Evolutionary conservation across 2,329 filamentous ascomycete genomes (phyloP).

Genomic region (Cladosporium austrohemisphaericum): DNA sequence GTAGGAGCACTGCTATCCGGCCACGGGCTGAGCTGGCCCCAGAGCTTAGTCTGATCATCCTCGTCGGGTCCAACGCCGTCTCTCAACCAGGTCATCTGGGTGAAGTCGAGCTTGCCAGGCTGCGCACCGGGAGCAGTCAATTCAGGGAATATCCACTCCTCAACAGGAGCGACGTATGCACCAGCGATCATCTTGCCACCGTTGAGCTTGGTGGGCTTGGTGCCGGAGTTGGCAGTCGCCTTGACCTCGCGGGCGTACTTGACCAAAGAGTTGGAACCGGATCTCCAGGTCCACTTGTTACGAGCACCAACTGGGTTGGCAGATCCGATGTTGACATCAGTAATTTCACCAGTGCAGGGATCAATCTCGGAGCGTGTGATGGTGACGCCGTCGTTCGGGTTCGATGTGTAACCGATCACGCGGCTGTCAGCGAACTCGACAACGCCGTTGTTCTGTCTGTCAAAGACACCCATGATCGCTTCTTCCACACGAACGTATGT

Average conservation of each 20-base stretch:
- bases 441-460: slow-evolving; percentile 29
- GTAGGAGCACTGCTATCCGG: slow-evolving; percentile 31
- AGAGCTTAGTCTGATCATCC: slow-evolving; percentile 32
- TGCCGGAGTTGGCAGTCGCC: slow-evolving; percentile 34
- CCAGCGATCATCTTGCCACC: slow-evolving; percentile 37
- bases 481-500: slow-evolving; percentile 44
- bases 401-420: slow-evolving; percentile 39
- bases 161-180: slow-evolving; percentile 40
- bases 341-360: slow-evolving; percentile 41
- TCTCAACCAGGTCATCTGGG: slow-evolving; percentile 31
- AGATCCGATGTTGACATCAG: slow-evolving; percentile 34
- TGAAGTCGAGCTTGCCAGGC: slow-evolving; percentile 35
- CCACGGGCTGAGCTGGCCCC: slow-evolving; percentile 39
- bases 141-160: slow-evolving; percentile 45
- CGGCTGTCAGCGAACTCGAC: slow-evolving; percentile 35
- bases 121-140: slow-evolving; percentile 36
- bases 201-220: slow-evolving; percentile 34
- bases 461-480: slow-evolving; percentile 39
- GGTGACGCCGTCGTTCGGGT: slow-evolving; percentile 33
- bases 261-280: slow-evolving; percentile 26
- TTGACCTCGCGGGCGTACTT: slow-evolving; percentile 43
- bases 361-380: slow-evolving; percentile 42
- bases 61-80: slow-evolving; percentile 32
- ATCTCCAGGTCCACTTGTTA: slow-evolving; percentile 41
- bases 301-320: slow-evolving; percentile 32